Evolutionary conservation across 2,329 filamentous ascomycete genomes (phyloP), one percentile per base, ranked within the genome.

Genomic region (Fusarium sp.): DNA sequence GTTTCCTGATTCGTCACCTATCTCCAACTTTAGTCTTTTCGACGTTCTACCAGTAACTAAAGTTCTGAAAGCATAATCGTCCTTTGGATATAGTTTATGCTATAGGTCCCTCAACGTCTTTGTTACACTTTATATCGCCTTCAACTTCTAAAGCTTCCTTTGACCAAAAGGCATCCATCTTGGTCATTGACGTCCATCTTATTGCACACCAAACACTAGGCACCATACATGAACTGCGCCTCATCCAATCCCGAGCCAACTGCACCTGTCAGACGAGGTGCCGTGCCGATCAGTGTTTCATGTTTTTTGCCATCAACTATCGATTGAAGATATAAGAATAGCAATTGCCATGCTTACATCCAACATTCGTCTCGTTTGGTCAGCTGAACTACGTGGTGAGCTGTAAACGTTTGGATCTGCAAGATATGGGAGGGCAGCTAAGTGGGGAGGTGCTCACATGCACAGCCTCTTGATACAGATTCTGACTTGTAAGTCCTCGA

Each of bases 261-360:
- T 60, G 20, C 46, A 53, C 60, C 63, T 65, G 60, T 66, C 65
- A 72, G 69, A 50, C 41, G 60, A 57, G 53, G 42, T 54, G 60
- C 66, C 61, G 65, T 55, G 69, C 62, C 49, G 65, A 72, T 70
- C 69, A 67, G 49, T 64, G 69, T 72, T 72, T 73, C 69, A 72
- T 55, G 26, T 70, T 64, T 68, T 70, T 59, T 33, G 56, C 53
- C 65, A 55, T 69, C 66, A 46, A 45, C 45, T 30, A 11, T 30
- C 30, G 10, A 30, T 44, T 59, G 17, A 26, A 70, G 13, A 56
- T 32, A 35, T 45, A 41, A 63, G 37, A 66, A 66, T 57, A 72
- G 64, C 26, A 67, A 58, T 38, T 41, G 13, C 26, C 46, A 38
- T 45, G 63, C 52, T 56, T 40, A 57, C 58, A 40, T 60, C 48